Evolutionary conservation across 2,329 filamentous ascomycete genomes (phyloP).

Genomic region (Fusarium buharicum): DNA sequence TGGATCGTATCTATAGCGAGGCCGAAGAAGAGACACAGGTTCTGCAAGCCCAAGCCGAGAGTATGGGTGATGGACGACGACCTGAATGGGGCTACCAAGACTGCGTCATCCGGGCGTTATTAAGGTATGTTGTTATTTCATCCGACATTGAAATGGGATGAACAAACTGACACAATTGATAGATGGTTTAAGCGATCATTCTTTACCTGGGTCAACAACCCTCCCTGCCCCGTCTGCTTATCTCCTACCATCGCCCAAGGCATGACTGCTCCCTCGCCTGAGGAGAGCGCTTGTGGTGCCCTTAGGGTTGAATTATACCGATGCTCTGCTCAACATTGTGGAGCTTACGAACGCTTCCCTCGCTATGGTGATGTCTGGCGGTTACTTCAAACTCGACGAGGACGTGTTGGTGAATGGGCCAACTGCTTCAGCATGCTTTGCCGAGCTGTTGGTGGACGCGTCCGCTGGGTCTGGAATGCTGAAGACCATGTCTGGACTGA

Average conservation of each 20-base stretch:
- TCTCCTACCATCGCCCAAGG: conserved; percentile 85
- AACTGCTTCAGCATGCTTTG: conserved; percentile 99
- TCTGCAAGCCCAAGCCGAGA: conserved; percentile 85
- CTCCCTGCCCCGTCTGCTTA: conserved; percentile 81
- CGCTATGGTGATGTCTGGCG: conserved; percentile 96
- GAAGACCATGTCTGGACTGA: conserved; percentile 99
- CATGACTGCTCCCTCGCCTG: conserved; percentile 84
- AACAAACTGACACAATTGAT: conserved; percentile 30
- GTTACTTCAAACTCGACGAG: conserved; percentile 84
- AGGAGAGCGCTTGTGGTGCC: conserved; percentile 89
- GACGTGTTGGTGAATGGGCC: conserved; percentile 93
- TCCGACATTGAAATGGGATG: neutral
- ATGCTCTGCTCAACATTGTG: conserved; percentile 81
- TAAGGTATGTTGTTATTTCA: conserved; percentile 69
- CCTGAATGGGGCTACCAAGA: conserved; percentile 98
- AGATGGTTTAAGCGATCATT: conserved; percentile 94
- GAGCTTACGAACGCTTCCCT: conserved; percentile 86
- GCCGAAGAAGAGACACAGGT: conserved; percentile 94
- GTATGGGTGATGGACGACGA: conserved; percentile 81
- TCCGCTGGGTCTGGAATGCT: conserved; percentile 98
- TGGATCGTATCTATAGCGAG: conserved; percentile 91
- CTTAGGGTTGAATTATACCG: conserved; percentile 89
- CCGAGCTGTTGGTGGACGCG: conserved; percentile 87
- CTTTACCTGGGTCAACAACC: conserved; percentile 97
- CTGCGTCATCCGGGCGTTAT: conserved; percentile 87